A percentile compares a stretch with the other conserved stretches of the same genome.
Evolutionary conservation across 148 eudicot species (phyloP).

Genomic region (Arbutus unedo): DNA sequence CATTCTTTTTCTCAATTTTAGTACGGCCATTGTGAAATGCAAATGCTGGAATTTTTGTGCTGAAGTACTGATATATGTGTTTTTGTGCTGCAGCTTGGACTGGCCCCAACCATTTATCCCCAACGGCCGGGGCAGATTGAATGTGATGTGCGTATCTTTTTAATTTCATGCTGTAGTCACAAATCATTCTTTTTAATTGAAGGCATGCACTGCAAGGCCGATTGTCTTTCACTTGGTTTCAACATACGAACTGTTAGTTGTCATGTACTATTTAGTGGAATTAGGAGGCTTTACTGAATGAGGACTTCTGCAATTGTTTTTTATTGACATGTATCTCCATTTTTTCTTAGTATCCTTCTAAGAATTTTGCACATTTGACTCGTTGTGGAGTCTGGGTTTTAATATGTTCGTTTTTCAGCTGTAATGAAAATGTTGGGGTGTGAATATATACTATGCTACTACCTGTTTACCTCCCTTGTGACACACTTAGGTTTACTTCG

Average conservation of each 20-base stretch:
- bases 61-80: constrained; percentile 4
- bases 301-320: background rate
- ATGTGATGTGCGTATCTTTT: constrained; percentile 75
- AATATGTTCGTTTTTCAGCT: background rate
- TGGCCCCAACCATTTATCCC: constrained; percentile 51
- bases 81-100: constrained; percentile 54
- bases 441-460: background rate
- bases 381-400: background rate
- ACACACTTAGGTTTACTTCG: background rate
- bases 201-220: background rate
- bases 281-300: background rate
- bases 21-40: background rate
- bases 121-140: constrained; percentile 88
- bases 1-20: background rate
- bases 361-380: background rate
- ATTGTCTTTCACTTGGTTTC: constrained; percentile 1
- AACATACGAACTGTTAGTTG: background rate
- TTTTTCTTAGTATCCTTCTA: background rate
- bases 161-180: constrained; percentile 7
- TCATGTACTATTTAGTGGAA: background rate
- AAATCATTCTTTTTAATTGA: background rate
- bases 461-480: background rate
- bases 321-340: background rate
- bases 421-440: background rate
- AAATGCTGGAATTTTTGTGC: background rate